A percentile compares a stretch with the other conserved stretches of the same genome.
These are phyloP conservation scores for Gossypium herbaceum DNA, from an alignment of 345 rosid genomes.

Conservation along the genomic window DNA sequence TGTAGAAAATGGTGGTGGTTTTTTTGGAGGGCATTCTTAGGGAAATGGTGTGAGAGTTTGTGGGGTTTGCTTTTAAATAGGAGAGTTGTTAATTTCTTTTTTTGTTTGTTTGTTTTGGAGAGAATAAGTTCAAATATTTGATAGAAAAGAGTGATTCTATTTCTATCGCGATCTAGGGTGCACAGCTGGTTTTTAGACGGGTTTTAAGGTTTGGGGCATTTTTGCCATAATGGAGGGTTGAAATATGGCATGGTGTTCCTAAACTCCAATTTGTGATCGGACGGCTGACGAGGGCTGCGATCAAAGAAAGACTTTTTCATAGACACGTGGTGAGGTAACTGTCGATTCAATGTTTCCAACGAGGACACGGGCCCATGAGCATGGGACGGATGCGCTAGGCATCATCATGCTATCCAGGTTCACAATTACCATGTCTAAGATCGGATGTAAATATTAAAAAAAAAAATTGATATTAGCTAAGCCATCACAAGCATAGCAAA, in stretches of 20 bases:
- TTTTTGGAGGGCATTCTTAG: slow-evolving; percentile 7
- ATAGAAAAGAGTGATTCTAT: not conserved
- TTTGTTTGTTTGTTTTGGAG: not conserved
- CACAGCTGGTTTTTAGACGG: slow-evolving; percentile 17
- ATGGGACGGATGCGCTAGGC: not conserved
- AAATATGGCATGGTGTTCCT: slow-evolving; percentile 7
- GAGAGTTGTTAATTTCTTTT: not conserved
- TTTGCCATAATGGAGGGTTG: not conserved
- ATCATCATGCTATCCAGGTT: too few species aligned
- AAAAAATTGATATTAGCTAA: too few species aligned
- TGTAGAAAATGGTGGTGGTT: slow-evolving; percentile 13
- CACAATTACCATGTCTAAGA: too few species aligned
- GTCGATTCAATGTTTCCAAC: slow-evolving; percentile 20
- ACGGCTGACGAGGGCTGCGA: slow-evolving; percentile 21
- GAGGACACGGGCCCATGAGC: not conserved
- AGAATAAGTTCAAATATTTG: slow-evolving; percentile 14
- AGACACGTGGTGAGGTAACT: slow-evolving; percentile 19
- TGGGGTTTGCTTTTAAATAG: not conserved
- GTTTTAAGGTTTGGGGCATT: slow-evolving; percentile 8
- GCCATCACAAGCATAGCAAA: too few species aligned
- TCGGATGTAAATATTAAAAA: too few species aligned
- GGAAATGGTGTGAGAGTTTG: not conserved
- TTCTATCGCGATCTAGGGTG: slow-evolving; percentile 18
- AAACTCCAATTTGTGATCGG: not conserved
- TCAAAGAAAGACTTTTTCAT: not conserved